Evolutionary conservation across 352 stramenopile species (phyloP).

Genomic region (Pythium aristosporum): DNA sequence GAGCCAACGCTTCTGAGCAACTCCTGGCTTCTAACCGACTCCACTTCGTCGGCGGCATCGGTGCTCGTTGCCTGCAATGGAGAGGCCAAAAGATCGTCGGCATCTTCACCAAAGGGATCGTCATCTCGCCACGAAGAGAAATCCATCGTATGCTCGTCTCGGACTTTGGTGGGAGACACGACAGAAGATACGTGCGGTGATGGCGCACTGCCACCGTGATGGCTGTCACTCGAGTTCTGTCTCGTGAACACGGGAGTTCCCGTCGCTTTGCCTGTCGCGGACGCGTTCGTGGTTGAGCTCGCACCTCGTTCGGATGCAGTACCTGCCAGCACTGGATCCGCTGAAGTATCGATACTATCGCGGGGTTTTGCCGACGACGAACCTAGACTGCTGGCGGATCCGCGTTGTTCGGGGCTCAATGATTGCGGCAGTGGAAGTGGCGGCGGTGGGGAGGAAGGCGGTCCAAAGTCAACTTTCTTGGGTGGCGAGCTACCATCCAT

Average conservation of each 20-base stretch:
- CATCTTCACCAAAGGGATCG: constrained; percentile 31
- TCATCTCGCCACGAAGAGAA: constrained; percentile 35
- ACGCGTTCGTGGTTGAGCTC: not conserved
- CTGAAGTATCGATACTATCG: constrained; percentile 1
- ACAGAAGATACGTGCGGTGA: not conserved
- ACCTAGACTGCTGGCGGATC: not conserved
- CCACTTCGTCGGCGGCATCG: constrained; percentile 6
- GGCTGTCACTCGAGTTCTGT: constrained; percentile 15
- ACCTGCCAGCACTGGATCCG: not conserved
- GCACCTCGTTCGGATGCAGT: not conserved
- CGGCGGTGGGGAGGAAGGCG: constrained; percentile 28
- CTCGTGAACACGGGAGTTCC: not conserved
- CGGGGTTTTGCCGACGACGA: not conserved
- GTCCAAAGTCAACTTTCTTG: constrained; percentile 24
- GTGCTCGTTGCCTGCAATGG: not conserved
- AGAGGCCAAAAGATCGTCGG: constrained; percentile 3
- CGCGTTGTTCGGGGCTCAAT: constrained; percentile 8
- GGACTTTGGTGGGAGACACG: constrained; percentile 1
- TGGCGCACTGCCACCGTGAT: not conserved
- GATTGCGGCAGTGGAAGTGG: constrained; percentile 25
- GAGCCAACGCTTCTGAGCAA: constrained; percentile 5
- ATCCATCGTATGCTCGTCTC: constrained; percentile 26
- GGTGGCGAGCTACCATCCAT: constrained; percentile 1
- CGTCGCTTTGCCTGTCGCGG: not conserved
- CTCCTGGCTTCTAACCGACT: constrained; percentile 17